A percentile compares a stretch with the other conserved stretches of the same genome.
Evolutionary conservation across 257 asterid genomes (phyloP).

Genomic region (Solanum etuberosum): DNA sequence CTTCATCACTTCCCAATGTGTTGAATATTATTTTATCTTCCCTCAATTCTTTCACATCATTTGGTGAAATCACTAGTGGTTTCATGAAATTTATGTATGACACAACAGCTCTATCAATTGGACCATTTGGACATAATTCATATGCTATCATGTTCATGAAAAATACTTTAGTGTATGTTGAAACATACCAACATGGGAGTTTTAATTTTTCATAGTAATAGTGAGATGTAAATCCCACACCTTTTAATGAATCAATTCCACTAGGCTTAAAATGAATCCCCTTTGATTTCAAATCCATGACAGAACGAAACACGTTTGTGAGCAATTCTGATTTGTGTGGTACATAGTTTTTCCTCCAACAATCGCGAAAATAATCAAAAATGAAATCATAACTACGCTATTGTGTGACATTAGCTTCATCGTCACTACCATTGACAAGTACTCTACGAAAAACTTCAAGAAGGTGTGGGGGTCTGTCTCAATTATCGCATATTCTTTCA

Average conservation of each 20-base stretch:
- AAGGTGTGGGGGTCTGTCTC: background rate
- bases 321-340: background rate
- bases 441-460: background rate
- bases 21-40: constrained; percentile 9
- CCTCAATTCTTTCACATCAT: constrained; percentile 24
- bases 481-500: background rate
- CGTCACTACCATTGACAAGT: background rate
- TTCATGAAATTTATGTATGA: constrained; percentile 23
- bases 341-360: background rate
- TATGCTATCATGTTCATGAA: constrained; percentile 21
- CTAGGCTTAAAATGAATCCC: constrained; percentile 19
- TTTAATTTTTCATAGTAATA: constrained; percentile 8
- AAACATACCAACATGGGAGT: constrained; percentile 5
- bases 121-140: constrained; percentile 5
- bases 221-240: constrained; percentile 1
- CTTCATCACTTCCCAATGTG: constrained; percentile 17
- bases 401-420: background rate
- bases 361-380: background rate
- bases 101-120: background rate
- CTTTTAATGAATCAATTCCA: background rate
- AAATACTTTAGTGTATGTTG: background rate
- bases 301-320: constrained; percentile 1
- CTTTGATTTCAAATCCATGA: constrained; percentile 20
- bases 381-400: background rate
- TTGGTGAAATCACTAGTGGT: constrained; percentile 6